Percentiles rank a stretch among this genome's conserved stretches.
phyloP scores from a whole-genome alignment of 768 basidiomycete species.

The Pulveroboletus sp. region DNA sequence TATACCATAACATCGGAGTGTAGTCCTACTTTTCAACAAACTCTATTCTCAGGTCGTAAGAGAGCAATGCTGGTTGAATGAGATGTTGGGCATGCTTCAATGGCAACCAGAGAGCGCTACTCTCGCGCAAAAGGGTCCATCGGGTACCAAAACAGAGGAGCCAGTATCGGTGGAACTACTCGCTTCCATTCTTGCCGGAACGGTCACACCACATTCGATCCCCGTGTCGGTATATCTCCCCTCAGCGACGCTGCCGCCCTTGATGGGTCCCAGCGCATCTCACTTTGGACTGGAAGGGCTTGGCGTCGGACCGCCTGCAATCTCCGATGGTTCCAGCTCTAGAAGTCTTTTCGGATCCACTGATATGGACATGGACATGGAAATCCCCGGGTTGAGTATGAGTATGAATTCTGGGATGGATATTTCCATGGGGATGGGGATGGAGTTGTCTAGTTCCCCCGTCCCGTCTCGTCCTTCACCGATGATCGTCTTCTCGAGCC shows the following conservation, averaged over 20 bases:
- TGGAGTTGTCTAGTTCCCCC: conserved; percentile 30
- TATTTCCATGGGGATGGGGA: conserved; percentile 29
- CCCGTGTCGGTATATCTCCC: conserved; percentile 71
- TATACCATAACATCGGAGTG: not conserved
- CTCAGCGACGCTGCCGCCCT: conserved; percentile 26
- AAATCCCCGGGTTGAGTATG: conserved; percentile 33
- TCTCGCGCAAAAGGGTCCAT: conserved; percentile 2
- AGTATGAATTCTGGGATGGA: conserved; percentile 31
- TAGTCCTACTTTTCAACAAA: not conserved
- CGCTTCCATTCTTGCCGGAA: conserved; percentile 61
- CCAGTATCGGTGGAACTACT: conserved; percentile 53
- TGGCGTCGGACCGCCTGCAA: conserved; percentile 22
- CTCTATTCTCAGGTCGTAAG: conserved; percentile 42
- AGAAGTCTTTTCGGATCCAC: conserved; percentile 29
- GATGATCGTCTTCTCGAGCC: conserved; percentile 60
- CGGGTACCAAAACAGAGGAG: conserved; percentile 26
- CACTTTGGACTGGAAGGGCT: conserved; percentile 28
- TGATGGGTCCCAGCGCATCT: conserved; percentile 13
- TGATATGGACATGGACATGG: conserved; percentile 34
- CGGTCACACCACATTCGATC: conserved; percentile 35
- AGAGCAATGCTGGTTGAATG: conserved; percentile 84
- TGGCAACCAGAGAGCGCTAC: conserved; percentile 51
- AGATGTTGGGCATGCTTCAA: conserved; percentile 51
- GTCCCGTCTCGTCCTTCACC: conserved; percentile 39
- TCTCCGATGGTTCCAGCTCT: conserved; percentile 20